Conservation (phyloP, 2,329 filamentous ascomycete species). For the Fusarium citri region DNA sequence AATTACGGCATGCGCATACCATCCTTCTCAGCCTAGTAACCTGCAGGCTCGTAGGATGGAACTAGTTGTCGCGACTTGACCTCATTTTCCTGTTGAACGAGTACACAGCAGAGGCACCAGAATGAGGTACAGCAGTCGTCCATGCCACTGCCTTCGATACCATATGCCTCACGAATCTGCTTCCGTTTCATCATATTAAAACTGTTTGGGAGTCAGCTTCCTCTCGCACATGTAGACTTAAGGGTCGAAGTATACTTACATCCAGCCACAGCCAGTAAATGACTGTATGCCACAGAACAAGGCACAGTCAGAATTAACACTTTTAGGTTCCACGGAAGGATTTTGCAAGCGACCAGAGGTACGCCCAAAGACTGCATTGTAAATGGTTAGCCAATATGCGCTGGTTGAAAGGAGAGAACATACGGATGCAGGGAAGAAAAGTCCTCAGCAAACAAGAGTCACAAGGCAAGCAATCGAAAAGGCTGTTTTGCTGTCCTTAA, state of each 20-base stretch:
- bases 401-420: neutral
- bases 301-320: neutral
- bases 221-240: neutral
- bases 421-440: neutral
- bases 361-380: neutral
- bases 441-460: neutral
- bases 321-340: neutral
- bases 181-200: neutral
- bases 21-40: neutral
- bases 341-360: neutral
- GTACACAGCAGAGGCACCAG: slow-evolving; percentile 23
- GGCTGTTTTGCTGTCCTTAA: neutral
- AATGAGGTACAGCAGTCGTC: slow-evolving; percentile 16
- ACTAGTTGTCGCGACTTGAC: slow-evolving; percentile 1
- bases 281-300: slow-evolving; percentile 1
- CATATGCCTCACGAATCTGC: slow-evolving; percentile 10
- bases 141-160: slow-evolving; percentile 17
- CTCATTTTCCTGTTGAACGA: slow-evolving; percentile 20
- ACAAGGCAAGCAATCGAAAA: neutral
- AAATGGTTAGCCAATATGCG: neutral
- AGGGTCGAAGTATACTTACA: neutral
- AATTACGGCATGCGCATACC: neutral
- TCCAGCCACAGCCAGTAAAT: neutral
- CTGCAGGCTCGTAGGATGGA: neutral
- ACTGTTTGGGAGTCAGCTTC: neutral